A percentile compares a stretch with the other conserved stretches of the same genome.
phyloP scores from a whole-genome alignment of 2,329 filamentous ascomycete genomes.

The Monosporascus sp. region DNA sequence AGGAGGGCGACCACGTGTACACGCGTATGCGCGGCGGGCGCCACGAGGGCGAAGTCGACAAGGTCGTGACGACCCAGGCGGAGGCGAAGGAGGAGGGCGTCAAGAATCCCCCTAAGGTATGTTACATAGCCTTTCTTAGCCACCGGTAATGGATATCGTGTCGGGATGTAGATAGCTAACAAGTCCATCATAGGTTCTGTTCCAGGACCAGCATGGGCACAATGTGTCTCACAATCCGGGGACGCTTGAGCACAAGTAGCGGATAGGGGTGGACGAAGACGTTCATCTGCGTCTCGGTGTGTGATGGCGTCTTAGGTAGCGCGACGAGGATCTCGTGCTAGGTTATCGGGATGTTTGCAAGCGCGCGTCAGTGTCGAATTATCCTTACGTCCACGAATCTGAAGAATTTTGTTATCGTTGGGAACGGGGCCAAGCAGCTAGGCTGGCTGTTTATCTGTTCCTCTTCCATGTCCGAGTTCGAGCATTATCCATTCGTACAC shows the following conservation, averaged over 20 bases:
- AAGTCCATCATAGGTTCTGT: slow-evolving; percentile 26
- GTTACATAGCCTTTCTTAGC: neutral
- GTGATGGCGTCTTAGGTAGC: too few relatives aligned
- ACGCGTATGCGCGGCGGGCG: slow-evolving; percentile 34
- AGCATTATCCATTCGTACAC: slow-evolving; percentile 86
- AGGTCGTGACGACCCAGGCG: slow-evolving; percentile 29
- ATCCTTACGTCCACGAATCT: too few relatives aligned
- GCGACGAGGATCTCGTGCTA: too few relatives aligned
- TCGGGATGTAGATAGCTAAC: slow-evolving; percentile 1
- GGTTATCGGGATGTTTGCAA: too few relatives aligned
- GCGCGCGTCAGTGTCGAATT: too few relatives aligned
- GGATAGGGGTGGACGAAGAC: too few relatives aligned
- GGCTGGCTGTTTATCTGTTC: too few relatives aligned
- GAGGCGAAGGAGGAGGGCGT: slow-evolving; percentile 31
- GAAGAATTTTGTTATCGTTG: too few relatives aligned
- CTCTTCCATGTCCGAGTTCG: slow-evolving; percentile 38
- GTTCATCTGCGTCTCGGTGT: too few relatives aligned
- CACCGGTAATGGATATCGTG: neutral
- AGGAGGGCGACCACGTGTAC: slow-evolving; percentile 35
- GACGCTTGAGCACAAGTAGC: slow-evolving; percentile 25
- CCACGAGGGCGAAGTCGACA: slow-evolving; percentile 34
- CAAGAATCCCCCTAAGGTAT: slow-evolving; percentile 38
- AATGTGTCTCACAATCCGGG: slow-evolving; percentile 34
- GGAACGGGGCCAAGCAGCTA: too few relatives aligned
- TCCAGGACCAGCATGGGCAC: slow-evolving; percentile 34